phyloP scores from a whole-genome alignment of 371 early-diverging fungal genomes.

The Funneliformis caledonium region DNA sequence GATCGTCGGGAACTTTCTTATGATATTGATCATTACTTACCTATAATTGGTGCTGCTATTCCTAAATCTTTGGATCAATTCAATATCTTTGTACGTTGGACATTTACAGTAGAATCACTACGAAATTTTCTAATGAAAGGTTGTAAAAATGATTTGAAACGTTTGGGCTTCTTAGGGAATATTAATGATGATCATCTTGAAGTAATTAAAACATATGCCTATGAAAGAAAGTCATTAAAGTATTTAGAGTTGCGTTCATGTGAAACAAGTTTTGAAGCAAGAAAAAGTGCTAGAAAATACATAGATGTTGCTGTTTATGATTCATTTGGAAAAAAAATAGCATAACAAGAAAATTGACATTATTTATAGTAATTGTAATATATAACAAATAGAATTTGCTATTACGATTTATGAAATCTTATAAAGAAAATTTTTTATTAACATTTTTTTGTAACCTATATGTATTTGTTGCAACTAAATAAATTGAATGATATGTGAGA shows the following conservation, averaged over 20 bases:
- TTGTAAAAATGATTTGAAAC: neutral
- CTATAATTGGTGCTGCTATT: neutral
- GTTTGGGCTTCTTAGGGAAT: neutral
- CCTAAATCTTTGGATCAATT: neutral
- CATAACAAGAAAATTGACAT: too few relatives aligned
- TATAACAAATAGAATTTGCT: too few relatives aligned
- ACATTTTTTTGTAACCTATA: too few relatives aligned
- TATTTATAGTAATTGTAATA: too few relatives aligned
- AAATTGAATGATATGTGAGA: too few relatives aligned
- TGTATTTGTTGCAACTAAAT: too few relatives aligned
- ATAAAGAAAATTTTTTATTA: too few relatives aligned
- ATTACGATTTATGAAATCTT: too few relatives aligned
- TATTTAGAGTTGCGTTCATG: neutral
- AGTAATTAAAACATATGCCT: neutral
- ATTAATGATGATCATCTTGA: neutral
- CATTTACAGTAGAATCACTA: conserved; percentile 16
- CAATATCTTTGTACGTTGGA: conserved; percentile 17
- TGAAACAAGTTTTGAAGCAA: neutral
- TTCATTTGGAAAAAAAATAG: neutral
- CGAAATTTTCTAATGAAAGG: neutral
- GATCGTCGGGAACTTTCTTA: neutral
- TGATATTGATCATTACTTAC: conserved; percentile 7
- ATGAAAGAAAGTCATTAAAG: neutral
- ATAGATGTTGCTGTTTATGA: neutral
- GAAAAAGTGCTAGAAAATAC: neutral